Evolutionary conservation across 768 basidiomycete species (phyloP).

Genomic region (Termitomyces eurrhizus): DNA sequence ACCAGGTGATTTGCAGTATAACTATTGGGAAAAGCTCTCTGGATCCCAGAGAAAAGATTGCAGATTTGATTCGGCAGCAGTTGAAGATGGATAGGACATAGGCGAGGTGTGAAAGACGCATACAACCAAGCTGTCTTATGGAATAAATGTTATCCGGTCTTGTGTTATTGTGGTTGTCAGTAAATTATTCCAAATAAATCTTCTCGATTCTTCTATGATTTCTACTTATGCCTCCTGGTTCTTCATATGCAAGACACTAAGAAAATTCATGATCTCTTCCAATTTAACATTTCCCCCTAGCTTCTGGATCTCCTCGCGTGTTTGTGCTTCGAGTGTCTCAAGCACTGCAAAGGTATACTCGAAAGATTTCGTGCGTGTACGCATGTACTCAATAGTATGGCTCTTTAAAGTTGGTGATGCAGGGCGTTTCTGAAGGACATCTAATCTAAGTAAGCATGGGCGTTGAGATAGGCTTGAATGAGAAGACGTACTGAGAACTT

Average conservation of each 20-base stretch:
- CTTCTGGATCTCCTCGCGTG: constrained; percentile 59
- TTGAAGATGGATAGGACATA: not conserved
- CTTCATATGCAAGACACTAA: not conserved
- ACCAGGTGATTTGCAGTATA: not conserved
- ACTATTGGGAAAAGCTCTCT: not conserved
- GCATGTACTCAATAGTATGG: constrained; percentile 78
- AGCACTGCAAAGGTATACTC: constrained; percentile 80
- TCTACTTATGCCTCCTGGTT: not conserved
- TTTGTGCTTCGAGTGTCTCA: constrained; percentile 60
- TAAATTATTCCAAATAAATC: not conserved
- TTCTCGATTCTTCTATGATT: not conserved
- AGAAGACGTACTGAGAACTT: constrained; percentile 69
- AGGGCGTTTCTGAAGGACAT: constrained; percentile 87
- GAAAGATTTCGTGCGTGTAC: constrained; percentile 75
- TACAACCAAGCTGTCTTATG: not conserved
- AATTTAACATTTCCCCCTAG: constrained; percentile 24
- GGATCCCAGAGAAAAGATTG: not conserved
- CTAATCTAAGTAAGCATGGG: constrained; percentile 32
- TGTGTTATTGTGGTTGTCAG: not conserved
- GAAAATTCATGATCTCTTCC: not conserved
- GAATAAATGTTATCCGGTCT: not conserved
- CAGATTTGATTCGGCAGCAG: not conserved
- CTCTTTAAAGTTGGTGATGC: constrained; percentile 75
- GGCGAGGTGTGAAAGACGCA: not conserved
- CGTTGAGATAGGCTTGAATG: not conserved